These are phyloP conservation scores for Cryphonectria carpinicola DNA, from an alignment of 2,329 filamentous ascomycete species.

Conservation along the genomic window DNA sequence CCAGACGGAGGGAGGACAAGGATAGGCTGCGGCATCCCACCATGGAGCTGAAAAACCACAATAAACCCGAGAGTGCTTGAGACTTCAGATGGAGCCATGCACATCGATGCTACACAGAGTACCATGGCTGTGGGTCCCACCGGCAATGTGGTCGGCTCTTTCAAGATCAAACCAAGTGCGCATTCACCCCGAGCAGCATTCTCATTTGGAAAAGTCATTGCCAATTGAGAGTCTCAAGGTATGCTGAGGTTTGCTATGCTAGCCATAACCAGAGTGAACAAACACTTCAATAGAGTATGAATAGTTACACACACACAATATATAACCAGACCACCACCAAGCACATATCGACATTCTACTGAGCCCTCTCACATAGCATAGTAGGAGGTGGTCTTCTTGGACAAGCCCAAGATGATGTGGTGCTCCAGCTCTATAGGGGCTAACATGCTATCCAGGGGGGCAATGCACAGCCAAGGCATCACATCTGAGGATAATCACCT, in stretches of 20 bases:
- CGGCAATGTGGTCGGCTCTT: neutral
- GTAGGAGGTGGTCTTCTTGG: too few species aligned
- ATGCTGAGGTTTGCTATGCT: neutral
- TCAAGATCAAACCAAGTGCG: neutral
- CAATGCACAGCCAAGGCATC: neutral
- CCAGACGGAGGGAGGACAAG: neutral
- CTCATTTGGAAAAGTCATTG: neutral
- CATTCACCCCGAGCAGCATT: too few species aligned
- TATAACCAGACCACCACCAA: neutral
- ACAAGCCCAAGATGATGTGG: neutral
- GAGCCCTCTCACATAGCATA: too few species aligned
- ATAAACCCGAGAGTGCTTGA: neutral
- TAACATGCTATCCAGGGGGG: neutral
- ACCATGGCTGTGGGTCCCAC: neutral
- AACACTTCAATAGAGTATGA: neutral
- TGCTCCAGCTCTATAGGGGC: neutral
- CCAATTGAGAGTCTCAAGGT: neutral
- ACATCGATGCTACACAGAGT: neutral
- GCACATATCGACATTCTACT: too few species aligned
- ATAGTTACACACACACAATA: neutral
- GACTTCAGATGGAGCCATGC: neutral
- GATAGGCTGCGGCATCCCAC: neutral
- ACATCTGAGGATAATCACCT: neutral
- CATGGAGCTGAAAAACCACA: neutral
- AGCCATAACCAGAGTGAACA: neutral